These are phyloP conservation scores for Fusarium incarnatum DNA, from an alignment of 2,329 filamentous ascomycete genomes.

Conservation along the genomic window DNA sequence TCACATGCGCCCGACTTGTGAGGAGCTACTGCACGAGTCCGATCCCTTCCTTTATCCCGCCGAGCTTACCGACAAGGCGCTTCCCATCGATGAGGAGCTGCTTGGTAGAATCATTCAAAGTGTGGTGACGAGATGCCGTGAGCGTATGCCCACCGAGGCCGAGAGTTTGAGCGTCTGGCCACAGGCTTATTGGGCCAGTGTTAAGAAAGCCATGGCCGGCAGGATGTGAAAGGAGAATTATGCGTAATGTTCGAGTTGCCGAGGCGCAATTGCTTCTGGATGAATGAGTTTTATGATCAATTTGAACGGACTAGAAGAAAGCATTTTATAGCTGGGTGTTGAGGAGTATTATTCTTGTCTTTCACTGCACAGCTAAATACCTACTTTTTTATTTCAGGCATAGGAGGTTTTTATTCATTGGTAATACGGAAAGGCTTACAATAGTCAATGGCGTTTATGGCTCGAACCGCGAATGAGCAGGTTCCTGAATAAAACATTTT, in stretches of 20 bases:
- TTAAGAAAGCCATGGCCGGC: conserved; percentile 62
- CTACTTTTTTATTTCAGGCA: conserved; percentile 38
- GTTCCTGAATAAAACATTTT: conserved; percentile 37
- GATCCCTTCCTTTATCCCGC: conserved; percentile 74
- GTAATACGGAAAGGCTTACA: conserved; percentile 31
- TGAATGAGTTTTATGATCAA: conserved; percentile 38
- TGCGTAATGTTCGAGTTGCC: conserved; percentile 28
- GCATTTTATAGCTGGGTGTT: conserved; percentile 50
- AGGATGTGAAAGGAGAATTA: conserved; percentile 43
- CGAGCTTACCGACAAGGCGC: conserved; percentile 64
- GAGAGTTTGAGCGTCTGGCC: conserved; percentile 69
- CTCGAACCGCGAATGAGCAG: conserved; percentile 28
- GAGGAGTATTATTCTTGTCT: conserved; percentile 47
- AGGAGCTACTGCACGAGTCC: conserved; percentile 67
- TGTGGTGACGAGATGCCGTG: conserved; percentile 68
- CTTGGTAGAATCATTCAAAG: conserved; percentile 72
- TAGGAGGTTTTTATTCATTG: conserved; percentile 19
- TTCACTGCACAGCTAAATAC: conserved; percentile 40
- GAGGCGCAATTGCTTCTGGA: conserved; percentile 32
- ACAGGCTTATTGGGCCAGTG: conserved; percentile 70
- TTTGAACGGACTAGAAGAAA: conserved; percentile 43
- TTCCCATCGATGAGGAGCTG: conserved; percentile 72
- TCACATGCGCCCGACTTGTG: conserved; percentile 71
- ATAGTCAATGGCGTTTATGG: conserved; percentile 37
- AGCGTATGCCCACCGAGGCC: conserved; percentile 68